phyloP scores from a whole-genome alignment of 163 green algal genomes.

The Chlamydomonas reinhardtii region DNA sequence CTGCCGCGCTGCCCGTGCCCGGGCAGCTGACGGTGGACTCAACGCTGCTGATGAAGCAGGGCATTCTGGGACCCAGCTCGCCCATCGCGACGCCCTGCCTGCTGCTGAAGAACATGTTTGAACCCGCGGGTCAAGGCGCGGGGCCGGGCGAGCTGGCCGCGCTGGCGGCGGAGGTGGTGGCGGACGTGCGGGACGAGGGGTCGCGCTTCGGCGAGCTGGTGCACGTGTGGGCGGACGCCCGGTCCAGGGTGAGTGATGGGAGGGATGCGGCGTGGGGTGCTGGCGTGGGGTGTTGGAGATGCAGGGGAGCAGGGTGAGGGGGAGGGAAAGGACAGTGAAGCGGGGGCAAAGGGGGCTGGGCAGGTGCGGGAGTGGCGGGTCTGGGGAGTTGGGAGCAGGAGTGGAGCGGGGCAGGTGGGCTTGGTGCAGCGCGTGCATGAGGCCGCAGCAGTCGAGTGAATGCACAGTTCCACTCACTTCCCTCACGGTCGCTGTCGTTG shows the following conservation, averaged over 20 bases:
- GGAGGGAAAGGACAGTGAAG: no score
- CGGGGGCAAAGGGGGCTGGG: not conserved
- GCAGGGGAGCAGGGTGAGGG: no score
- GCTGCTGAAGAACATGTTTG: constrained; percentile 98
- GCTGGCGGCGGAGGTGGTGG: constrained; percentile 92
- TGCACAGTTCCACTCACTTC: no score
- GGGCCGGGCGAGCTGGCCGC: constrained; percentile 40
- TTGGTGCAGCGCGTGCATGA: no score
- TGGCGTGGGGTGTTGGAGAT: no score
- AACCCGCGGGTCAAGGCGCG: constrained; percentile 58
- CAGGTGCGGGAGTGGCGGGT: no score
- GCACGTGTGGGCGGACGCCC: constrained; percentile 91
- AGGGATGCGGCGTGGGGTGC: not conserved
- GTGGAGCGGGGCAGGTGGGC: no score
- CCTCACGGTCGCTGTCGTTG: no score
- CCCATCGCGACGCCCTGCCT: constrained; percentile 93
- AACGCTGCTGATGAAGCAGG: constrained; percentile 81
- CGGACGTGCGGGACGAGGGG: constrained; percentile 94
- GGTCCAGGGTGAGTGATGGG: constrained; percentile 74
- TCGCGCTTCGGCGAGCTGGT: constrained; percentile 89
- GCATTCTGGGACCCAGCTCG: constrained; percentile 90
- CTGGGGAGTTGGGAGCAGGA: not conserved
- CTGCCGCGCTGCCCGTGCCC: not conserved
- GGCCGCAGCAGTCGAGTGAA: no score
- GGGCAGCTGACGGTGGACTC: not conserved